Conservation (phyloP, 495 filamentous ascomycete genomes). For the Penicillium macrosclerotiorum region DNA sequence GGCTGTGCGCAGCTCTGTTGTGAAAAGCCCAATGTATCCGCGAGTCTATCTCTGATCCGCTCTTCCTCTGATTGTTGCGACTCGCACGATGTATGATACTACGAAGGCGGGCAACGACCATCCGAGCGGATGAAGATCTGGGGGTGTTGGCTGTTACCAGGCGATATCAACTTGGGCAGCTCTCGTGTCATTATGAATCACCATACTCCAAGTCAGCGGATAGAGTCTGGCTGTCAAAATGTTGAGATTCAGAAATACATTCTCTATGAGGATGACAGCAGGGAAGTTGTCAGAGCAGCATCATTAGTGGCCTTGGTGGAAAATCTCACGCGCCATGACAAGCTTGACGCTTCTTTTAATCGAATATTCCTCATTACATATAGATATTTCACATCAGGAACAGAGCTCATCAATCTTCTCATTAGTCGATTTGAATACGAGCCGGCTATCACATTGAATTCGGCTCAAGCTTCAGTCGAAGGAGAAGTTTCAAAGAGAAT, state of each 20-base stretch:
- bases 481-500: constrained; percentile 77
- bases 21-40: too few species aligned
- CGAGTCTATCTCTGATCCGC: too few species aligned
- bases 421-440: constrained; percentile 79
- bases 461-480: constrained; percentile 61
- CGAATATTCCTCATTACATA: constrained; percentile 92
- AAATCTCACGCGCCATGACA: constrained; percentile 86
- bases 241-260: constrained; percentile 49
- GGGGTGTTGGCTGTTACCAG: too few species aligned
- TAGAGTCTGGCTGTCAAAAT: constrained; percentile 6
- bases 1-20: too few species aligned
- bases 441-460: constrained; percentile 66
- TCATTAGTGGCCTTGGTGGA: constrained; percentile 83
- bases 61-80: too few species aligned
- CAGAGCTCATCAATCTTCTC: constrained; percentile 80
- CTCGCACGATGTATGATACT: too few species aligned
- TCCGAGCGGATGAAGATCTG: too few species aligned
- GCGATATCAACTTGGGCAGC: too few species aligned
- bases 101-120: too few species aligned
- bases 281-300: constrained; percentile 70
- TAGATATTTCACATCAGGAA: constrained; percentile 77
- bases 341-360: constrained; percentile 82
- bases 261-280: constrained; percentile 57
- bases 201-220: background rate
- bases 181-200: too few species aligned